These are phyloP conservation scores for Aphanoascus verrucosus DNA, from an alignment of 2,329 filamentous ascomycete genomes.

Conservation along the genomic window DNA sequence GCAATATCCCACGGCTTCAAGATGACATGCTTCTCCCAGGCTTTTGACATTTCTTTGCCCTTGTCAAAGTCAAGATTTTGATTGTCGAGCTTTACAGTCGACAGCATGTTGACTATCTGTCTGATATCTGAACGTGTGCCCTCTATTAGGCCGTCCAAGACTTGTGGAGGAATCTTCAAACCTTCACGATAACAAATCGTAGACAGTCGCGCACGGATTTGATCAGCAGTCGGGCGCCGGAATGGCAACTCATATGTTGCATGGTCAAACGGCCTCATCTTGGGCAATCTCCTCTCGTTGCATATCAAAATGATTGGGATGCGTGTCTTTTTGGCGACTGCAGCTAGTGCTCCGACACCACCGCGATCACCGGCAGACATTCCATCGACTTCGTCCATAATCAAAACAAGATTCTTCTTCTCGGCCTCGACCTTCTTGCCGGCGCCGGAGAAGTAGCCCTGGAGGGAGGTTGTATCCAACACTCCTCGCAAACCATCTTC, in stretches of 20 bases:
- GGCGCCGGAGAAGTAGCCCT: slow-evolving; percentile 80
- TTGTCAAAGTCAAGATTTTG: slow-evolving; percentile 69
- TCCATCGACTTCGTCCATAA: slow-evolving; percentile 98
- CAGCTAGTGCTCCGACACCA: slow-evolving; percentile 85
- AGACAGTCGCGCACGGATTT: slow-evolving; percentile 83
- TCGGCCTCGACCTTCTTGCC: slow-evolving; percentile 65
- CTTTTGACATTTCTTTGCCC: slow-evolving; percentile 88
- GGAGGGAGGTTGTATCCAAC: slow-evolving; percentile 82
- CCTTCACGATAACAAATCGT: slow-evolving; percentile 91
- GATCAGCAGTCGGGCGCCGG: slow-evolving; percentile 76
- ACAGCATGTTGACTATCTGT: slow-evolving; percentile 97
- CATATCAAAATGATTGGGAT: slow-evolving; percentile 95
- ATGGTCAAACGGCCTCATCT: slow-evolving; percentile 97
- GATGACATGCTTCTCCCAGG: slow-evolving; percentile 95
- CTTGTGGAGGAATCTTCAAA: slow-evolving; percentile 68
- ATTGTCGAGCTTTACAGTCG: slow-evolving; percentile 82
- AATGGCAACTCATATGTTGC: slow-evolving; percentile 79
- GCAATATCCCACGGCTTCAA: slow-evolving; percentile 98
- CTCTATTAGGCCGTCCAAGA: slow-evolving; percentile 88
- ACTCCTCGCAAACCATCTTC: slow-evolving; percentile 81
- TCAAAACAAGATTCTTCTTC: slow-evolving; percentile 88
- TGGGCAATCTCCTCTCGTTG: slow-evolving; percentile 83
- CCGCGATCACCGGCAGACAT: slow-evolving; percentile 97
- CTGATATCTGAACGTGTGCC: slow-evolving; percentile 92
- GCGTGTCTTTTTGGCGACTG: slow-evolving; percentile 89